Conservation (phyloP, 768 basidiomycete species). For the Crucibulum laeve region DNA sequence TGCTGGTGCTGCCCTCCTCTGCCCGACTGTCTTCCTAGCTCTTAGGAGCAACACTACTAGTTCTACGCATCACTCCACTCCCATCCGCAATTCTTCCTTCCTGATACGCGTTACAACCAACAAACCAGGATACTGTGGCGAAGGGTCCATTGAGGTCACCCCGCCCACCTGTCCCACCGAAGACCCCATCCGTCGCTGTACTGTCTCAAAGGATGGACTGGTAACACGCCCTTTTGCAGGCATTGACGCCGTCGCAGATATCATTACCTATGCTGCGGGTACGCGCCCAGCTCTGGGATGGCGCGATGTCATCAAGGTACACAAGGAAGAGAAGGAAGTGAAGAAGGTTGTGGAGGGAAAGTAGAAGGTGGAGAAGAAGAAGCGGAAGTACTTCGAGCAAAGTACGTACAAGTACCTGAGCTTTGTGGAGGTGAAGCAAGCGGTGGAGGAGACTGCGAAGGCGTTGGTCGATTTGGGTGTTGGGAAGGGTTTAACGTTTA, state of each 20-base stretch:
- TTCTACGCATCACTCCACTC: too few species aligned
- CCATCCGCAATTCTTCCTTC: too few species aligned
- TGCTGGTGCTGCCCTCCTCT: too few species aligned
- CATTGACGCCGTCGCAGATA: conserved; percentile 67
- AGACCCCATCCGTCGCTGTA: conserved; percentile 48
- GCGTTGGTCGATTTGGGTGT: conserved; percentile 64
- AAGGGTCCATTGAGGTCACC: conserved; percentile 52
- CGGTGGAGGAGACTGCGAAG: conserved; percentile 50
- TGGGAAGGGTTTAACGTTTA: conserved; percentile 59
- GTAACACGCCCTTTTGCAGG: conserved; percentile 56
- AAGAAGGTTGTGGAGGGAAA: conserved; percentile 72
- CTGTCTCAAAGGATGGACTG: conserved; percentile 44
- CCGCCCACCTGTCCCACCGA: conserved; percentile 35
- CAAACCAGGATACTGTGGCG: conserved; percentile 32
- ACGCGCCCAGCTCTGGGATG: conserved; percentile 66
- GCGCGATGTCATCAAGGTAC: conserved; percentile 53
- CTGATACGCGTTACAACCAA: conserved; percentile 8
- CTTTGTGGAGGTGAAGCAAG: conserved; percentile 57
- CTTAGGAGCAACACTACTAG: too few species aligned
- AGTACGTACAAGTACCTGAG: conserved; percentile 70
- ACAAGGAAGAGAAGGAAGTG: conserved; percentile 78
- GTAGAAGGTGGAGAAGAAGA: conserved; percentile 65
- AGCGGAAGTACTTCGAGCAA: too few species aligned
- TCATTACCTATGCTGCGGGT: conserved; percentile 60
- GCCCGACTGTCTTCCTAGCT: too few species aligned